Evolutionary conservation across 495 filamentous ascomycete species (phyloP).

Genomic region (Lindgomyces ingoldianus): DNA sequence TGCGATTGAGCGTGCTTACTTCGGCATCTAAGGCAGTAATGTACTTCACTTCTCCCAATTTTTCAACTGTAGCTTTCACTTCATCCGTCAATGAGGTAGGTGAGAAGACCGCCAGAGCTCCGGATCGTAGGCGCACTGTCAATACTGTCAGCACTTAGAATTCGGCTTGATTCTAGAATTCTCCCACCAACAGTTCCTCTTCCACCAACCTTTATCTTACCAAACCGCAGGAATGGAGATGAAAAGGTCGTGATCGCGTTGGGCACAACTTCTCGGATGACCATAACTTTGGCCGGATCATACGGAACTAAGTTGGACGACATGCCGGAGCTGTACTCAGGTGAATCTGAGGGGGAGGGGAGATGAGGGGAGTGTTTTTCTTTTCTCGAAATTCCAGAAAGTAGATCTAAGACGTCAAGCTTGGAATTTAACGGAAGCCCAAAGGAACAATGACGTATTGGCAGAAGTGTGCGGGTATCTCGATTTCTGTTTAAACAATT

Average conservation of each 20-base stretch:
- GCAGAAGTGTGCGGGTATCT: no score
- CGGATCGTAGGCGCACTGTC: constrained; percentile 72
- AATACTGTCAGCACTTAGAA: constrained; percentile 10
- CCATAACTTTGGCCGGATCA: constrained; percentile 77
- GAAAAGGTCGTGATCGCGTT: constrained; percentile 75
- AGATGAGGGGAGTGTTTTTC: neutral
- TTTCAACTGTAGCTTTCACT: constrained; percentile 64
- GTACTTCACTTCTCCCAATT: constrained; percentile 77
- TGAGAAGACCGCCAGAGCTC: constrained; percentile 85
- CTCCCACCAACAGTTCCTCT: constrained; percentile 78
- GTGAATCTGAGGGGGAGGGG: neutral
- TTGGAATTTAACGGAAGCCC: neutral
- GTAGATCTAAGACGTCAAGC: neutral
- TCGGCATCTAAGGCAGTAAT: constrained; percentile 84
- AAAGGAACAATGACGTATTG: neutral
- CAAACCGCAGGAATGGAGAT: constrained; percentile 81
- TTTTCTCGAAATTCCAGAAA: neutral
- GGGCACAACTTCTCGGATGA: constrained; percentile 79
- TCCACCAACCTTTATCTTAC: constrained; percentile 77
- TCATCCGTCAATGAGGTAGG: constrained; percentile 79
- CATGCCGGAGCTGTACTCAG: constrained; percentile 34
- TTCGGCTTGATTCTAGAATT: neutral
- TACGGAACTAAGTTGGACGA: constrained; percentile 56
- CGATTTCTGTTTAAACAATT: neutral
- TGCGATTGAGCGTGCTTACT: constrained; percentile 10